Conservation (phyloP, 441 rosid genomes). For the Omphalea diandra region DNA sequence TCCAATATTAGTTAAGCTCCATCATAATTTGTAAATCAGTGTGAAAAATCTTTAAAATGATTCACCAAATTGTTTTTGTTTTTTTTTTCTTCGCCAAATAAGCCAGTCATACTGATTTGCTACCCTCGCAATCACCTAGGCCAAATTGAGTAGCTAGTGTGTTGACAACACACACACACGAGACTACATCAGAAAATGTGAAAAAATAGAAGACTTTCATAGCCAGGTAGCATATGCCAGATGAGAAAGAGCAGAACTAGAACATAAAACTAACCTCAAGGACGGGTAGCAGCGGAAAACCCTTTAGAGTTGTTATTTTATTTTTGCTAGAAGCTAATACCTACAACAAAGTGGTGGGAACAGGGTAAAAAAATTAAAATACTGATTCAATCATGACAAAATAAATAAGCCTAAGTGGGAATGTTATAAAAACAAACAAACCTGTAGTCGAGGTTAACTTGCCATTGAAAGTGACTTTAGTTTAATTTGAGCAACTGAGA, state of each 20-base stretch:
- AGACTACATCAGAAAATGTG: constrained; percentile 4
- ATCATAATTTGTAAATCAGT: neutral
- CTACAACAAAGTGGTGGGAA: constrained; percentile 40
- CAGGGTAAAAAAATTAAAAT: constrained; percentile 5
- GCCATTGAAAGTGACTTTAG: constrained; percentile 97
- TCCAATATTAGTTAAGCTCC: neutral
- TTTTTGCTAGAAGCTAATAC: constrained; percentile 99
- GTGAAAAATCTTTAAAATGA: neutral
- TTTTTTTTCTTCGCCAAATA: neutral
- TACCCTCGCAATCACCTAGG: neutral
- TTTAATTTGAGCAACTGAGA: constrained; percentile 98
- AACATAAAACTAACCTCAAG: constrained; percentile 68
- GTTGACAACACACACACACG: neutral
- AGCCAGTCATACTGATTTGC: neutral
- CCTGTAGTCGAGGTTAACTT: constrained; percentile 99
- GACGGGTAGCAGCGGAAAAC: constrained; percentile 86
- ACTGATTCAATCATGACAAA: constrained; percentile 15
- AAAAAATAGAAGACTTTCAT: too few species aligned
- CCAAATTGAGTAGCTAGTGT: neutral
- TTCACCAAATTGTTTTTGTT: neutral
- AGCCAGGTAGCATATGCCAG: neutral
- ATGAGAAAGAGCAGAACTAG: neutral
- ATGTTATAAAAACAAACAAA: constrained; percentile 30
- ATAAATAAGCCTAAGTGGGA: constrained; percentile 13
- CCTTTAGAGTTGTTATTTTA: constrained; percentile 86